Conservation (phyloP, 352 stramenopile genomes). For the Pythium angustatum region DNA sequence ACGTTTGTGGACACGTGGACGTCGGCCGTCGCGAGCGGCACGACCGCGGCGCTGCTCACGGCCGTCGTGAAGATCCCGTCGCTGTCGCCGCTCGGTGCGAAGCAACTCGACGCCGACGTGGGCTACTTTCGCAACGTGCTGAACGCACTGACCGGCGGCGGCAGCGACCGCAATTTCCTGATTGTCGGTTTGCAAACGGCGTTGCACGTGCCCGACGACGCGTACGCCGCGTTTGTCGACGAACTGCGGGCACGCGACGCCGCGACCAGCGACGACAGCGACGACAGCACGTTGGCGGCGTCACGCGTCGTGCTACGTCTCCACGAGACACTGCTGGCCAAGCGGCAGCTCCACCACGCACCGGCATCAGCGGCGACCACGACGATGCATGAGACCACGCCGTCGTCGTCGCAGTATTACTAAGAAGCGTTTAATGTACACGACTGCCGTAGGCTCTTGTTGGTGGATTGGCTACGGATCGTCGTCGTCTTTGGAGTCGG, state of each 20-base stretch:
- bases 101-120: slow-evolving; percentile 69
- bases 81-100: slow-evolving; percentile 56
- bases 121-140: slow-evolving; percentile 84
- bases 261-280: neutral
- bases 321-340: slow-evolving; percentile 35
- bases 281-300: neutral
- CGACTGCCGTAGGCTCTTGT: neutral
- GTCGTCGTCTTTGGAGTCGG: slow-evolving; percentile 20
- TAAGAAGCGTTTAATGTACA: too few species aligned
- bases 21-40: slow-evolving; percentile 57
- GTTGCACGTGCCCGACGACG: slow-evolving; percentile 13
- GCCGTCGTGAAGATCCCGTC: slow-evolving; percentile 56
- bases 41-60: slow-evolving; percentile 55
- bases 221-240: slow-evolving; percentile 18
- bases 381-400: neutral
- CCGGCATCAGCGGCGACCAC: neutral
- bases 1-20: slow-evolving; percentile 85
- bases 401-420: slow-evolving; percentile 18
- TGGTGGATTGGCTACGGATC: slow-evolving; percentile 1
- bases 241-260: neutral
- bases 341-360: slow-evolving; percentile 25
- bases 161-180: slow-evolving; percentile 44
- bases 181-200: slow-evolving; percentile 22
- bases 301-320: slow-evolving; percentile 15
- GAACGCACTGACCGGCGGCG: slow-evolving; percentile 54